Percentiles rank a stretch among this genome's conserved stretches.
phyloP scores from a whole-genome alignment of 768 basidiomycete genomes.

The Psilocybe cubensis region DNA sequence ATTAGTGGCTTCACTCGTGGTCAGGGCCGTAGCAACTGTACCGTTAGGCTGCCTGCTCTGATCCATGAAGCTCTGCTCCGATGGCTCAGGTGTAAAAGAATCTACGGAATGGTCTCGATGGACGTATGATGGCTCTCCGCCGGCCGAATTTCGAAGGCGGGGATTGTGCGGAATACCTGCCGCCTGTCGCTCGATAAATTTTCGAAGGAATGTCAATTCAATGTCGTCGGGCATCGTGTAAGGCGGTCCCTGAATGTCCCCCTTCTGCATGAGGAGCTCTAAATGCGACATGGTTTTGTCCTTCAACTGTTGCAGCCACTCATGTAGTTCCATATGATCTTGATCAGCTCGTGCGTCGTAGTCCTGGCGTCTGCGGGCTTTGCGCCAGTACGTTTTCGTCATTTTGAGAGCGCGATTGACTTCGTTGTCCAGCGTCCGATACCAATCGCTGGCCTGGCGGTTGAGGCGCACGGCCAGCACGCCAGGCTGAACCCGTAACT shows the following conservation, averaged over 20 bases:
- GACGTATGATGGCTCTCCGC: slow-evolving; percentile 36
- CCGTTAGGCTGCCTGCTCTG: slow-evolving; percentile 35
- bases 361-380: slow-evolving; percentile 80
- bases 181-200: slow-evolving; percentile 81
- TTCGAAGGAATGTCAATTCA: slow-evolving; percentile 77
- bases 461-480: slow-evolving; percentile 78
- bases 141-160: slow-evolving; percentile 63
- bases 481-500: slow-evolving; percentile 82
- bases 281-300: slow-evolving; percentile 90
- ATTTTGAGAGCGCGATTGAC: slow-evolving; percentile 82
- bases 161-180: slow-evolving; percentile 81
- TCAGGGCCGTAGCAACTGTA: slow-evolving; percentile 22
- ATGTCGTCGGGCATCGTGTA: slow-evolving; percentile 81
- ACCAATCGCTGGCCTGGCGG: slow-evolving; percentile 81
- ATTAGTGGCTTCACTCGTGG: slow-evolving; percentile 1
- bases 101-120: slow-evolving; percentile 49
- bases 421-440: slow-evolving; percentile 75
- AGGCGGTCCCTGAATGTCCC: slow-evolving; percentile 83
- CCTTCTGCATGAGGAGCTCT: slow-evolving; percentile 86
- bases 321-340: slow-evolving; percentile 88
- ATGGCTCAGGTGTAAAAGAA: slow-evolving; percentile 52
- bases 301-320: slow-evolving; percentile 87
- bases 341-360: slow-evolving; percentile 86
- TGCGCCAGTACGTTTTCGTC: slow-evolving; percentile 88
- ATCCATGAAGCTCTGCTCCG: slow-evolving; percentile 46